Evolutionary conservation across 805 yeast genomes (phyloP).

Genomic region (Myxozyma neglecta): DNA sequence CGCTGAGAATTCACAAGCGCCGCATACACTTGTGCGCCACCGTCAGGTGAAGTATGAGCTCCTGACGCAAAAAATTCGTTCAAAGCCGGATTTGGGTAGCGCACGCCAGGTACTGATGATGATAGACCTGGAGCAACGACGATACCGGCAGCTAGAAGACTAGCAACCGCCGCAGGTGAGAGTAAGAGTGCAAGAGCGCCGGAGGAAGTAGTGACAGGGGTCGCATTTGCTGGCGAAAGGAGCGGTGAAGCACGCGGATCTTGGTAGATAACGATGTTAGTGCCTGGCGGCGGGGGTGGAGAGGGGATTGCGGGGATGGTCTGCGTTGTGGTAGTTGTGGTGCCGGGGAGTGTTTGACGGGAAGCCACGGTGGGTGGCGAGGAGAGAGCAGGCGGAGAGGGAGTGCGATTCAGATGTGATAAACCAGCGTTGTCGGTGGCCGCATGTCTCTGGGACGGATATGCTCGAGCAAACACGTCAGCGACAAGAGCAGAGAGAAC

Average conservation of each 20-base stretch:
- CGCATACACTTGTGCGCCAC: constrained; percentile 12
- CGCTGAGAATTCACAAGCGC: constrained; percentile 12
- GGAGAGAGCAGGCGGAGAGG: not conserved
- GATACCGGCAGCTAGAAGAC: constrained; percentile 24
- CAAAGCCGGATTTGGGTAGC: constrained; percentile 1
- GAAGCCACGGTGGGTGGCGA: not conserved
- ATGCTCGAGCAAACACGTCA: constrained; percentile 16
- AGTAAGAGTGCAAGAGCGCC: constrained; percentile 29
- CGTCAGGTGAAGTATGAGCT: constrained; percentile 13
- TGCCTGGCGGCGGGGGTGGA: constrained; percentile 25
- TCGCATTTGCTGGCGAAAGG: constrained; percentile 12
- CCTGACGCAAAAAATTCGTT: constrained; percentile 12
- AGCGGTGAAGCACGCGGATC: constrained; percentile 25
- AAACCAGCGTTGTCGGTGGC: not conserved
- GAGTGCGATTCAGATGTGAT: not conserved
- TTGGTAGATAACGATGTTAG: constrained; percentile 28
- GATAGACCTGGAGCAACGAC: not conserved
- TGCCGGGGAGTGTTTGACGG: constrained; percentile 1
- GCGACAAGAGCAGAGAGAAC: constrained; percentile 17
- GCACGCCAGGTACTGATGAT: constrained; percentile 16
- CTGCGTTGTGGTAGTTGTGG: constrained; percentile 13
- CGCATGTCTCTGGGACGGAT: constrained; percentile 1
- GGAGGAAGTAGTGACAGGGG: constrained; percentile 20
- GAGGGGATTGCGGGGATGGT: constrained; percentile 15
- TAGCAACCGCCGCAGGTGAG: constrained; percentile 25